A percentile compares a stretch with the other conserved stretches of the same genome.
Conservation (phyloP, 2,329 filamentous ascomycete species). For the Penicillium paneum region DNA sequence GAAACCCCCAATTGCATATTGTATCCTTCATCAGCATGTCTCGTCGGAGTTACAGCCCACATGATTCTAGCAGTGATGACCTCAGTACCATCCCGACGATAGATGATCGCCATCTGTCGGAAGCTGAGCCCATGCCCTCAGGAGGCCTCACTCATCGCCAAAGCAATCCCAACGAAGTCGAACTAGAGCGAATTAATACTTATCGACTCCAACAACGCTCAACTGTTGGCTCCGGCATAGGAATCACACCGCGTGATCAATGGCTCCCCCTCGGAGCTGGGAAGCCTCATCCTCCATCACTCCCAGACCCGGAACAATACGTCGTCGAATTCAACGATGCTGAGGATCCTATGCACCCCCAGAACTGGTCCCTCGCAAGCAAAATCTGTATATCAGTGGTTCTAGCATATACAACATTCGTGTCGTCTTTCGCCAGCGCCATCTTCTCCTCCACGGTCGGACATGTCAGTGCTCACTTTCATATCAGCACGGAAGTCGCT, state of each 20-base stretch:
- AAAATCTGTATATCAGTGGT: constrained; percentile 35
- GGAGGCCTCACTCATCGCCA: constrained; percentile 18
- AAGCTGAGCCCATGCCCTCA: not conserved
- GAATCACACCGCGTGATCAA: constrained; percentile 18
- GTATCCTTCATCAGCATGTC: constrained; percentile 4
- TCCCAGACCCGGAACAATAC: constrained; percentile 53
- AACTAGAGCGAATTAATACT: constrained; percentile 30
- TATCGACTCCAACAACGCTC: constrained; percentile 27
- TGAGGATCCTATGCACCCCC: constrained; percentile 51
- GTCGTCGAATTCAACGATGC: constrained; percentile 54
- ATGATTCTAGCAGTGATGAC: not conserved
- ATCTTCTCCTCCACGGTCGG: constrained; percentile 67
- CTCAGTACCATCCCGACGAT: constrained; percentile 1
- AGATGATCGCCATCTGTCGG: constrained; percentile 1
- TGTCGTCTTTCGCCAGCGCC: constrained; percentile 53
- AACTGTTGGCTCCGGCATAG: constrained; percentile 25
- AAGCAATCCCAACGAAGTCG: constrained; percentile 21
- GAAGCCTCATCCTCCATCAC: constrained; percentile 34
- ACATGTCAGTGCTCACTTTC: constrained; percentile 50
- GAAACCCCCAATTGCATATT: not conserved
- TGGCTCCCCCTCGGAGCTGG: constrained; percentile 29
- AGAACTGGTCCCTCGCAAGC: constrained; percentile 49
- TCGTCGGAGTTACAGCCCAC: not conserved
- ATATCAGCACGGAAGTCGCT: constrained; percentile 44
- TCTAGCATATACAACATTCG: constrained; percentile 48